A percentile compares a stretch with the other conserved stretches of the same genome.
Evolutionary conservation across 1,284 basidiomycete genomes (phyloP).

Genomic region (Bjerkandera adusta): DNA sequence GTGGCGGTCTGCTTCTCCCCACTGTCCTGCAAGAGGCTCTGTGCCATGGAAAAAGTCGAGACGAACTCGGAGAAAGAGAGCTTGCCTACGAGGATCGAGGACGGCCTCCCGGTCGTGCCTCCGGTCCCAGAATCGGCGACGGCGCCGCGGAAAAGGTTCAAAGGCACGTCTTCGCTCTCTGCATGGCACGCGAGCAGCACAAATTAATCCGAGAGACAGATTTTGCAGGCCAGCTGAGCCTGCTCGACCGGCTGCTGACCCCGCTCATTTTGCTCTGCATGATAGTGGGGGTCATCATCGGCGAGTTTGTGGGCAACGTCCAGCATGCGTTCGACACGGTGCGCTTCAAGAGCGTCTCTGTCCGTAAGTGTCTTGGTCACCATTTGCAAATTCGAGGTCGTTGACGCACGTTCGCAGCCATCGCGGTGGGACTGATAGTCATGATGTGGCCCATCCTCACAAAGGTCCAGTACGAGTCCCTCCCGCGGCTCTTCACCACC

Average conservation of each 20-base stretch:
- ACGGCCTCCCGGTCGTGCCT: too few relatives aligned
- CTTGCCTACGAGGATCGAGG: too few relatives aligned
- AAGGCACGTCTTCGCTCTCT: too few relatives aligned
- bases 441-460: conserved; percentile 92
- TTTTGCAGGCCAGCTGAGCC: conserved; percentile 28
- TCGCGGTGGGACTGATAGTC: conserved; percentile 74
- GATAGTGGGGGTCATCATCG: conserved; percentile 79
- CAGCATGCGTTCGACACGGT: conserved; percentile 52
- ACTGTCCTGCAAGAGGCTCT: too few relatives aligned
- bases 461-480: conserved; percentile 77
- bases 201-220: neutral
- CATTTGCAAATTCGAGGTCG: neutral
- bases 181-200: too few relatives aligned
- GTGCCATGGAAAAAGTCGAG: too few relatives aligned
- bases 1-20: too few relatives aligned
- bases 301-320: conserved; percentile 55
- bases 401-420: conserved; percentile 51
- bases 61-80: too few relatives aligned
- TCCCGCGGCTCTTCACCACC: conserved; percentile 58
- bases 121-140: too few relatives aligned
- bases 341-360: conserved; percentile 53
- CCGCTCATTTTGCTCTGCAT: conserved; percentile 74
- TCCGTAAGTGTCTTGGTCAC: conserved; percentile 45
- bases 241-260: conserved; percentile 70
- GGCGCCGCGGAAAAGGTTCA: too few relatives aligned